Evolutionary conservation across 148 eudicot species (phyloP), one percentile per base, ranked within the genome.

Genomic region (Vaccinium myrtillus): DNA sequence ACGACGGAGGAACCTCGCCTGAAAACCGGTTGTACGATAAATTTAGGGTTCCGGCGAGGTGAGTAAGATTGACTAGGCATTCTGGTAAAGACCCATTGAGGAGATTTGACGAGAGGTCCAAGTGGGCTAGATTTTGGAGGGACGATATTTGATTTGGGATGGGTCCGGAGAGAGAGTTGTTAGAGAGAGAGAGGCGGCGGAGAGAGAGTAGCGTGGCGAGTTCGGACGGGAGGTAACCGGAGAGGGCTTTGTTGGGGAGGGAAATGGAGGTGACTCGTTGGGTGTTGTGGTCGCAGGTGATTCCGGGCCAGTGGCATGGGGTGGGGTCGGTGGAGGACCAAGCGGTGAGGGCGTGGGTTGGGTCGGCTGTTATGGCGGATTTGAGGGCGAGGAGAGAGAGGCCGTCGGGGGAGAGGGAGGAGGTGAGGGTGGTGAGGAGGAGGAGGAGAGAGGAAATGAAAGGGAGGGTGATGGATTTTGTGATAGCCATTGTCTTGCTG

Each of bases 151-250:
- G 90, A 36, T 76, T 53, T 11, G 98, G 93, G 21, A 96, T 58
- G 50, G 90, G 87, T 53, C 99, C 99, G 71, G 46, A 80, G 85
- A 96, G 90, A 15, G 89, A 84, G 86, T 96, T 96, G 69, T 86
- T 88, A 9, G 94, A 87, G 80, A 93, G 92, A 79, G 94, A 86
- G 70, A 93, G 91, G 8, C 81, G 86, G 48, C 88, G 87, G 69
- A 96, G 95, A 39, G 88, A 85, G 81, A 91, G 77, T 32, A 96
- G 88, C 1, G 94, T 90, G 10, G 95, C 98, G 55, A 96, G 90
- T 51, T 92, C 98, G 2, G 97, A 96, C 7, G 99, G 99, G 15
- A 96, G 83, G 91, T 96, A 96, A 36, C 99, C 99, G 7, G 95
- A 85, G 69, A 96, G 80, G 50, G 83, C 69, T 50, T 87, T 86